phyloP scores from a whole-genome alignment of 805 yeast species.

The Zygoascus ofunaensis region DNA sequence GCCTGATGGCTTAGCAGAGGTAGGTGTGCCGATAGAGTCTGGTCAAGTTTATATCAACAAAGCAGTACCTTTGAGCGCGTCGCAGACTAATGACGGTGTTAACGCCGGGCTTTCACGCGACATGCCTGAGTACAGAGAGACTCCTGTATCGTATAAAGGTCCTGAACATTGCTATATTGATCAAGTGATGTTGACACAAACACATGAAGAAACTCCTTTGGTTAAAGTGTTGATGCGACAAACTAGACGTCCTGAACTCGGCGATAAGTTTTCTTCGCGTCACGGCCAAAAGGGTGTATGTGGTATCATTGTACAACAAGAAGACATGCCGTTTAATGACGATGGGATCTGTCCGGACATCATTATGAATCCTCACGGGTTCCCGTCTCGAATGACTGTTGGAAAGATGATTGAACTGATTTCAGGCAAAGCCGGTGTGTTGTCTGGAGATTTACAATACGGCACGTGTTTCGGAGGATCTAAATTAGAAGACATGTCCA shows the following conservation, averaged over 20 bases:
- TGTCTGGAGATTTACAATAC: conserved; percentile 83
- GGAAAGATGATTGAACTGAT: conserved; percentile 96
- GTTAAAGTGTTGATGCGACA: conserved; percentile 88
- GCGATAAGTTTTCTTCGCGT: conserved; percentile 94
- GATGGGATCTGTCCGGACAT: conserved; percentile 96
- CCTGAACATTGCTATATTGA: conserved; percentile 95
- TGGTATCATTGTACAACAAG: conserved; percentile 95
- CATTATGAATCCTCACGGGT: conserved; percentile 97
- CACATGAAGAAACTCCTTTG: conserved; percentile 90
- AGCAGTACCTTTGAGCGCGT: conserved; percentile 68
- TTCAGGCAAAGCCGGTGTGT: conserved; percentile 95
- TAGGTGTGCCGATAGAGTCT: conserved; percentile 79
- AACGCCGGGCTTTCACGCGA: conserved; percentile 38
- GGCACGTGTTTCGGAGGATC: conserved; percentile 99
- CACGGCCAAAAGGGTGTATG: conserved; percentile 99
- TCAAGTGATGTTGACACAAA: conserved; percentile 94
- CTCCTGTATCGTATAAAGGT: conserved; percentile 85
- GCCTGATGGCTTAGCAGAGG: conserved; percentile 94
- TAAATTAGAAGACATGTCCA: conserved; percentile 90
- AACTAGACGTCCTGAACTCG: conserved; percentile 94
- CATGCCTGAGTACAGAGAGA: conserved; percentile 62
- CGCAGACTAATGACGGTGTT: conserved; percentile 36
- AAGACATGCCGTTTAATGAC: conserved; percentile 96
- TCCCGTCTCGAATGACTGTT: conserved; percentile 99
- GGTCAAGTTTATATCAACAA: conserved; percentile 93